Base-by-base conservation (phyloP, 2,329 filamentous ascomycete genomes). In the Emergomyces pasteurianus region DNA sequence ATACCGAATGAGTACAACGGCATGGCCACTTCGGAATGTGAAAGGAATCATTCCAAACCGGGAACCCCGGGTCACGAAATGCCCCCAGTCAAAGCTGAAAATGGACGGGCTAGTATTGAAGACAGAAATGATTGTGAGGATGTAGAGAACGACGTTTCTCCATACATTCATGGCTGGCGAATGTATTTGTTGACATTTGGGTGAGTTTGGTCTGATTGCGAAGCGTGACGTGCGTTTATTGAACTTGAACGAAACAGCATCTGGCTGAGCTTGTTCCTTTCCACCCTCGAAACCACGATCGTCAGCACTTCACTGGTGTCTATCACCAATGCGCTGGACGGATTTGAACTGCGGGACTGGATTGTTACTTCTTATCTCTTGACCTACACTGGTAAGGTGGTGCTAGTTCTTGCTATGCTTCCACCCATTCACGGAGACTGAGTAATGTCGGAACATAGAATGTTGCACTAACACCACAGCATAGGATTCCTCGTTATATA, bases 281-380 rank as follows among this genome's bases (percentile, higher is more conserved):
- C 79, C 0, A 76, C 74, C 0, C 68, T 80, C 3, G 80, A 81
- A 62, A 78, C 74, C 8, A 80, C 78, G 3, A 81, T 81, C 31
- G 78, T 82, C n/a, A 78, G 75, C 68, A 81, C 79, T 0, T 75
- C 79, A 8, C 68, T 81, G 0, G 74, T 80, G 0, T 75, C 77
- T 26, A 80, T 80, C 42, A 74, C 71, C 2, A 71, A 74, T 50
- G 67, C 71, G 4, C 69, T 80, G 4, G 60, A 68, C 10, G 72
- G 72, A 8, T 77, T 76, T 47, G 65, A 70, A 8, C 64, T 71
- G 43, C 66, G 68, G n/a, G 70, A 69, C 42, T 80, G 79, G 79
- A 71, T 82, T 4, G 75, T 81, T 14, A 79, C 77, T 0, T 67
- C 77, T 1, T 81, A 81, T 65, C 69, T 81, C 10, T 68, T 81